A percentile compares a stretch with the other conserved stretches of the same genome.
Evolutionary conservation across 2,329 filamentous ascomycete species (phyloP).

Genomic region (Colletotrichum costaricense): DNA sequence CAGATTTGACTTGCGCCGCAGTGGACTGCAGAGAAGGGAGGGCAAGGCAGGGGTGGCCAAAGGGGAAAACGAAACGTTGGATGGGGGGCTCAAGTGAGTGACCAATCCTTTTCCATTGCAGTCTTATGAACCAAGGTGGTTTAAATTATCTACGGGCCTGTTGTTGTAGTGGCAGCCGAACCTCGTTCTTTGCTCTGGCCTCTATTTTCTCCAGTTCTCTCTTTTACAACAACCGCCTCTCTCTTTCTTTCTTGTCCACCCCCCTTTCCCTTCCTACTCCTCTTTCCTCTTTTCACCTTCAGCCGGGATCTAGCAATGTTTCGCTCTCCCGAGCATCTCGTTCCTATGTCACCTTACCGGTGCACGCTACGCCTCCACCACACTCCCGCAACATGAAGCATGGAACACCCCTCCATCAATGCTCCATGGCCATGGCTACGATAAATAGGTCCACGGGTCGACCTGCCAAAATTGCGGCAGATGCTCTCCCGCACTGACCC

Average conservation of each 20-base stretch:
- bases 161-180: constrained; percentile 5
- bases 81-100: constrained; percentile 13
- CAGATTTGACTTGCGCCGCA: constrained; percentile 16
- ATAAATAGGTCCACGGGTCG: background rate
- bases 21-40: constrained; percentile 5
- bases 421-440: constrained; percentile 8
- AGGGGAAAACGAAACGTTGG: background rate
- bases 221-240: background rate
- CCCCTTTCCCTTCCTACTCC: background rate
- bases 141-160: constrained; percentile 32
- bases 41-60: background rate
- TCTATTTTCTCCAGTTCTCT: background rate
- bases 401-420: background rate
- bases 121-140: constrained; percentile 24
- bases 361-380: background rate
- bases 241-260: background rate
- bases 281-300: no score
- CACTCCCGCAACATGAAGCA: background rate
- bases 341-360: background rate
- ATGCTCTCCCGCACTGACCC: constrained; percentile 9
- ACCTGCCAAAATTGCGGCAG: background rate
- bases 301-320: constrained; percentile 6
- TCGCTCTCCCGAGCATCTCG: background rate
- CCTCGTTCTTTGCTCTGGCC: background rate
- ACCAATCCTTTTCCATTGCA: constrained; percentile 4